Evolutionary conservation across 176 grass and related monocot species (phyloP).

Genomic region (Panicum miliaceum): DNA sequence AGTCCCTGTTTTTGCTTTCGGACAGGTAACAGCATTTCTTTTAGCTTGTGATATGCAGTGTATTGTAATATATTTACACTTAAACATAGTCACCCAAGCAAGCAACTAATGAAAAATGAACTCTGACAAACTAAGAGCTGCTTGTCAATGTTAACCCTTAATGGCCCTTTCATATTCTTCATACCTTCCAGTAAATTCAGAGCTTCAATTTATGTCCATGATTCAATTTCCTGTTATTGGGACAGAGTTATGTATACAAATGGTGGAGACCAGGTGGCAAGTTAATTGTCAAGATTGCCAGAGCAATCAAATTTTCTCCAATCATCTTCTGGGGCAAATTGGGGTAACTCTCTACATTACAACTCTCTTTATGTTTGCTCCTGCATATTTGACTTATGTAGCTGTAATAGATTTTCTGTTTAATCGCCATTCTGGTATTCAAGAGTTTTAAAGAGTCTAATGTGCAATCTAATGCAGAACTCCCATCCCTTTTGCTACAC

Average conservation of each 20-base stretch:
- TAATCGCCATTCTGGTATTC: neutral
- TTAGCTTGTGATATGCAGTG: neutral
- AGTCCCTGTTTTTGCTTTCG: conserved; percentile 80
- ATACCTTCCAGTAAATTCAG: neutral
- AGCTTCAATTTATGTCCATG: neutral
- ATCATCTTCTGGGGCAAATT: conserved; percentile 89
- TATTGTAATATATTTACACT: neutral
- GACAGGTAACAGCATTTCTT: conserved; percentile 61
- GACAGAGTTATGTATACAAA: conserved; percentile 70
- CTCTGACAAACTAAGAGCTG: neutral
- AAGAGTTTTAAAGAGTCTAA: conserved; percentile 10
- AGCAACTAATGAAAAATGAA: neutral
- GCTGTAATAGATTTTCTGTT: neutral
- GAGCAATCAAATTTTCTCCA: conserved; percentile 93
- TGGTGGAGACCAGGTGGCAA: conserved; percentile 95
- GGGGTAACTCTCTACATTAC: conserved; percentile 48
- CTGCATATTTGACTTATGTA: conserved; percentile 20
- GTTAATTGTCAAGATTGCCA: conserved; percentile 81
- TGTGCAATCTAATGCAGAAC: conserved; percentile 53
- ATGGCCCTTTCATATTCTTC: neutral
- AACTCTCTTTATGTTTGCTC: neutral
- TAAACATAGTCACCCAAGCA: neutral
- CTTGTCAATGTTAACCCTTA: neutral
- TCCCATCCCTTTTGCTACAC: conserved; percentile 78
- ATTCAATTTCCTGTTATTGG: conserved; percentile 14